phyloP scores from a whole-genome alignment of 305 asterid genomes.

The Withania somnifera region DNA sequence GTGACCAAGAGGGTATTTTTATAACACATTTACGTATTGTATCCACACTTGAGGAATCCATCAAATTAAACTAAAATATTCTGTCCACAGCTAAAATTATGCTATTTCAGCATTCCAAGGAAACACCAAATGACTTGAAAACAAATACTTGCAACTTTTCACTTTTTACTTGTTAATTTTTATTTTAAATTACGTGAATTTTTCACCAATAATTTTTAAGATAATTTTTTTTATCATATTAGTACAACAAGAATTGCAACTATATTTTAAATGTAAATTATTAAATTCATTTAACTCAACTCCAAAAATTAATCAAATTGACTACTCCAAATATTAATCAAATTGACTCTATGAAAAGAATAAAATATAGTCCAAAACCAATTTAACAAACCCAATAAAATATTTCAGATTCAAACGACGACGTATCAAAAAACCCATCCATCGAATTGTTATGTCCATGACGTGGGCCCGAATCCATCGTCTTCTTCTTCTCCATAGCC shows the following conservation, averaged over 20 bases:
- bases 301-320: too few species aligned
- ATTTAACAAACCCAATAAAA: background rate
- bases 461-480: constrained; percentile 21
- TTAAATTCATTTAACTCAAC: too few species aligned
- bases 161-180: too few species aligned
- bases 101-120: background rate
- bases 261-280: too few species aligned
- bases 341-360: too few species aligned
- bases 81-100: background rate
- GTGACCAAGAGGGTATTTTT: background rate
- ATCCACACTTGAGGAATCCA: background rate
- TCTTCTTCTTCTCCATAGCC: constrained; percentile 12
- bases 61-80: background rate
- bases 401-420: constrained; percentile 45
- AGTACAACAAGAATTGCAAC: too few species aligned
- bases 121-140: background rate
- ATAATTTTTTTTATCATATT: too few species aligned
- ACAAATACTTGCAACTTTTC: background rate
- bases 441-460: constrained; percentile 72
- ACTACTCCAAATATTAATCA: too few species aligned
- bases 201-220: too few species aligned
- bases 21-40: background rate
- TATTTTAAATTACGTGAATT: too few species aligned
- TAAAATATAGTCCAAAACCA: too few species aligned
- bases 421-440: constrained; percentile 62